Evolutionary conservation across 805 yeast genomes (phyloP), one percentile per base, ranked within the genome.

Genomic region (Ogataea nitratoaversa): DNA sequence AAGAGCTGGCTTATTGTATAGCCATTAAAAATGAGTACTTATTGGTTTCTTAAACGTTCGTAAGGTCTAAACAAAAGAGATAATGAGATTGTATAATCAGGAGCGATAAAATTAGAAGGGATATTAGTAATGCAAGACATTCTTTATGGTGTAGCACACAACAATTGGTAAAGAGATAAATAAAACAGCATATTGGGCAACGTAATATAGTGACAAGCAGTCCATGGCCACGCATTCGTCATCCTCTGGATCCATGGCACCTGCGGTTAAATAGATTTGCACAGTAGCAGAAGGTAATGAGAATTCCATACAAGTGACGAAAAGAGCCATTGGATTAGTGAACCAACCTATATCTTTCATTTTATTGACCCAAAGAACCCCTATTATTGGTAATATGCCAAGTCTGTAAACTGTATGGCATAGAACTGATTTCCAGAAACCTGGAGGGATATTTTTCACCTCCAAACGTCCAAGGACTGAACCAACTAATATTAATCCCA

Each of bases 211-310:
- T 0, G 81, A 78, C 42, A 77, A 62, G 50, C 82, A 77, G 50
- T 76, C 78, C 72, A 77, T 68, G 40, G 76, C 81, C 5, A 56
- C 46, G 32, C 52, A 47, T 18, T 67, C 70, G 4, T 66, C 66
- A 13, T 71, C 60, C n/a, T 60, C 65, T 1, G 80, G 78, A 43
- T 68, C 74, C 40, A 77, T 71, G 58, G 71, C 71, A 50, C 75
- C 71, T 2, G 81, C 82, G 4, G 82, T 77, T 42, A 77, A 63
- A 50, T 77, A 77, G n/a, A 76, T 73, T 53, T 77, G 72, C 8
- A 77, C 72, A 0, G 82, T 77, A 11, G 82, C 82, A 52, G 73
- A 72, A 3, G 82, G 82, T 20, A 76, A 60, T 0, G 74, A 72
- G 49, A 65, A 77, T 45, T 74, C 74, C 45, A 77, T 52, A 13